Conservation (phyloP, 345 rosid species). For the Aethionema arabicum region DNA sequence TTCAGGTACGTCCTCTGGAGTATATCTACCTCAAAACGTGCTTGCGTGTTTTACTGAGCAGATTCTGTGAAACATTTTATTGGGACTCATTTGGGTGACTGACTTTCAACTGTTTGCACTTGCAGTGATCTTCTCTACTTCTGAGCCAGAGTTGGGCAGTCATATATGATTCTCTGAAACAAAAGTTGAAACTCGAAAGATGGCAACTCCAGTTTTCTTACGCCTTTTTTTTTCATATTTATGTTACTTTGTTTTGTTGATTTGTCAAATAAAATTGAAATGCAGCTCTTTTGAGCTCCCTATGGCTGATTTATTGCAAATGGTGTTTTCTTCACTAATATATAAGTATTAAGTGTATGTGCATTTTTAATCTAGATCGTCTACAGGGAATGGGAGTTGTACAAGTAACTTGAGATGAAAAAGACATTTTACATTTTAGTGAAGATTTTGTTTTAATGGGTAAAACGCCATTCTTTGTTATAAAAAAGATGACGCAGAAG, state of each 20-base stretch:
- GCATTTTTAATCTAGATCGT: too few species aligned
- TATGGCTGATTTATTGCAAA: too few species aligned
- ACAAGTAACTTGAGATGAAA: too few species aligned
- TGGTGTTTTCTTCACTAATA: too few species aligned
- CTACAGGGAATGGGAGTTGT: too few species aligned
- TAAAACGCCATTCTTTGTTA: background rate
- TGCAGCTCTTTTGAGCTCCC: conserved; percentile 1
- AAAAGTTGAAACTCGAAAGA: background rate
- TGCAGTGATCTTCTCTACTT: conserved; percentile 11
- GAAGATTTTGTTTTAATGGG: background rate
- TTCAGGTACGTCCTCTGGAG: background rate
- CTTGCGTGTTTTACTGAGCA: background rate
- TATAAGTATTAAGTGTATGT: too few species aligned
- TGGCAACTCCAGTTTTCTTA: conserved; percentile 3
- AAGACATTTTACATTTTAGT: background rate
- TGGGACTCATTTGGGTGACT: background rate
- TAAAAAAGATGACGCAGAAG: background rate
- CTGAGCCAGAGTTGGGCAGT: background rate
- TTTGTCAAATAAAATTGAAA: background rate
- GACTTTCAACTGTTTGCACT: conserved; percentile 5
- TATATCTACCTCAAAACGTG: background rate
- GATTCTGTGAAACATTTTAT: background rate
- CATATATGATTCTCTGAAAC: background rate
- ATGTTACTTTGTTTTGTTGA: background rate
- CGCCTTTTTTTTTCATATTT: background rate